Evolutionary conservation across 257 asterid genomes (phyloP), one percentile per base, ranked within the genome.

Genomic region (Solanum gracilifrons): DNA sequence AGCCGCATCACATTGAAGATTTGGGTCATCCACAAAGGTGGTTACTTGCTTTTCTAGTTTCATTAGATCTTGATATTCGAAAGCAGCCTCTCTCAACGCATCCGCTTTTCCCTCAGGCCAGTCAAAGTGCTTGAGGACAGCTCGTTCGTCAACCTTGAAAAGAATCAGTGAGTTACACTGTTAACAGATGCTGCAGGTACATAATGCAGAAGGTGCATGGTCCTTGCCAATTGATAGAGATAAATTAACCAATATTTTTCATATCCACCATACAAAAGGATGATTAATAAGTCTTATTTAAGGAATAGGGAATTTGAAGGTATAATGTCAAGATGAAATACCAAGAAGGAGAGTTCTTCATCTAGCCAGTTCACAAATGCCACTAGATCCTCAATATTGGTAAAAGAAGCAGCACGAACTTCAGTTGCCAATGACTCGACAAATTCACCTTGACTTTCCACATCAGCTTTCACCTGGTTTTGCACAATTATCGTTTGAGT

Each of bases 21-120:
- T 94, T 16, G 92, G 93, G 87, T 96, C 99, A 89, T 97, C 99
- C 1, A 89, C 92, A 92, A 97, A 96, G 23, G 93, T 85, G 73
- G 99, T 88, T 31, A 94, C 98, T 36, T 91, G 96, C 91, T 92
- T 95, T 94, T 96, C 99, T 87, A 97, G 92, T 90, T 97, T 95
- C 91, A 89, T 90, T 87, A 97, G 88, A 91, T 97, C 99, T 87
- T 95, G 99, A 90, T 94, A 97, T 89, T 95, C 99, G 68, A 97
- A 96, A 11, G 99, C 90, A 68, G 99, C 99, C 88, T 97, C 99
- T 89, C 99, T 91, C 71, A 97, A 87, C 64, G 99, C 98, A 89
- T 96, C 99, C 82, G 99, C 99, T 94, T 97, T 97, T 64, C 96
- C 97, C 90, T 96, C 99, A 77, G 99, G 99, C 99, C 99, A 97